Evolutionary conservation across 495 filamentous ascomycete species (phyloP).

Genomic region (Sordaria brevicollis): DNA sequence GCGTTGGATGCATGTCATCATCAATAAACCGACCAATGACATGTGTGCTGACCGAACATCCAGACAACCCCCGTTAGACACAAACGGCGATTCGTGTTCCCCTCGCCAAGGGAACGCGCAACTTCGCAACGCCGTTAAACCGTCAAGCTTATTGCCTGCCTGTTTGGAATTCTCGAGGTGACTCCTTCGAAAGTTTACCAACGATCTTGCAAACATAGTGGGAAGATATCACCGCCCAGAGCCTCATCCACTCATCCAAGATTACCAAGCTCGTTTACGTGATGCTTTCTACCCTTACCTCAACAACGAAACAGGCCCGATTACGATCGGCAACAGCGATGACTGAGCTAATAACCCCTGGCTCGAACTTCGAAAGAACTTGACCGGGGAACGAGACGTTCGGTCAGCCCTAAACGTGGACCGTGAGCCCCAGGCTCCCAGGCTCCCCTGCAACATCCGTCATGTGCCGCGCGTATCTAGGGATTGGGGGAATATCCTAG

Average conservation of each 20-base stretch:
- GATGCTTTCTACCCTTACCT: background rate
- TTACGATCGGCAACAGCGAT: background rate
- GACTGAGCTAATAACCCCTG: background rate
- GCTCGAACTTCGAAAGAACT: background rate
- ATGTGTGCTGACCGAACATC: background rate
- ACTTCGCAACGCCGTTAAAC: too few relatives aligned
- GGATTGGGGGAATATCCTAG: background rate
- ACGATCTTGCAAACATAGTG: background rate
- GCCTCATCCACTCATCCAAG: background rate
- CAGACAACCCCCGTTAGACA: background rate
- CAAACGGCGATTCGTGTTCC: background rate
- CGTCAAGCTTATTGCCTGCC: background rate
- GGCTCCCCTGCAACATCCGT: background rate
- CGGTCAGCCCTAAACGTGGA: background rate
- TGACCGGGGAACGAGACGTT: background rate
- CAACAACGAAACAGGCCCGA: background rate
- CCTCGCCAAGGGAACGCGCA: background rate
- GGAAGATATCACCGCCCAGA: background rate
- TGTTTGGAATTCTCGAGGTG: background rate
- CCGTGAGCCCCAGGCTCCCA: background rate
- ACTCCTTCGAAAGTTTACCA: background rate
- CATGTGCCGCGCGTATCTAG: background rate
- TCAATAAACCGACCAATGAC: background rate
- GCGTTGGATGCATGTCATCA: background rate
- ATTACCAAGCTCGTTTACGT: background rate